Evolutionary conservation across 192 early-diverging fungal genomes (phyloP).

Genomic region (Gamsiella multidivaricata): DNA sequence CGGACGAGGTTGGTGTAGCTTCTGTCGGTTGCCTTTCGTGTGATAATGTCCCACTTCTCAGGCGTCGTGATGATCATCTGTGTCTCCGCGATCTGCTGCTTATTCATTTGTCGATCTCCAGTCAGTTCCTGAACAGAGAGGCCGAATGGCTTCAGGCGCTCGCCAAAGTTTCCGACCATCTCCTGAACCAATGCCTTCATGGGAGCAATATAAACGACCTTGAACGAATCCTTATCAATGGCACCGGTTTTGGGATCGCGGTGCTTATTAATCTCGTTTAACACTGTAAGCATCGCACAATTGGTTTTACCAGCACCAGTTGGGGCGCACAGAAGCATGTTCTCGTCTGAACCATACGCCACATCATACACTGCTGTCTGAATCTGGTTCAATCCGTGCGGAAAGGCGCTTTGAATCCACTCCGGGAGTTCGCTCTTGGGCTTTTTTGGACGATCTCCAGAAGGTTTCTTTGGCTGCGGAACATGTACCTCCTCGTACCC

Average conservation of each 20-base stretch:
- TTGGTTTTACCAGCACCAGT: constrained; percentile 99
- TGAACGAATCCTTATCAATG: constrained; percentile 87
- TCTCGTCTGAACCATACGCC: constrained; percentile 92
- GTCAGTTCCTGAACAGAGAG: constrained; percentile 96
- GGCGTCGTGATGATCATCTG: constrained; percentile 98
- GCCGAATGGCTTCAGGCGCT: constrained; percentile 79
- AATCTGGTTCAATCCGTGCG: constrained; percentile 86
- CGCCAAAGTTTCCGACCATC: constrained; percentile 92
- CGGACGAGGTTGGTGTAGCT: constrained; percentile 91
- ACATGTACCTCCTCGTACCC: constrained; percentile 97
- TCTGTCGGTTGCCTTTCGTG: constrained; percentile 93
- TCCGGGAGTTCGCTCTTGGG: constrained; percentile 73
- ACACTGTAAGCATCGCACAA: constrained; percentile 95
- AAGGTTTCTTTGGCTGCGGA: constrained; percentile 84
- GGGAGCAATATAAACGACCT: constrained; percentile 98
- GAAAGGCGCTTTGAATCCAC: constrained; percentile 87
- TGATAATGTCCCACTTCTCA: constrained; percentile 99
- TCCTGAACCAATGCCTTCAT: constrained; percentile 99
- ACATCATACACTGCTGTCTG: constrained; percentile 89
- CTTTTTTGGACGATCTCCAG: constrained; percentile 74
- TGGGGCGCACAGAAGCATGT: constrained; percentile 97
- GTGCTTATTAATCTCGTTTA: constrained; percentile 88
- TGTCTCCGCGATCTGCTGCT: constrained; percentile 94
- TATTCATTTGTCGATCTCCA: constrained; percentile 97
- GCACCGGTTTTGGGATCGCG: constrained; percentile 75